Percentiles rank a stretch among this genome's conserved stretches.
Conservation (phyloP, 768 basidiomycete genomes). For the Melanogaster broomeanus region DNA sequence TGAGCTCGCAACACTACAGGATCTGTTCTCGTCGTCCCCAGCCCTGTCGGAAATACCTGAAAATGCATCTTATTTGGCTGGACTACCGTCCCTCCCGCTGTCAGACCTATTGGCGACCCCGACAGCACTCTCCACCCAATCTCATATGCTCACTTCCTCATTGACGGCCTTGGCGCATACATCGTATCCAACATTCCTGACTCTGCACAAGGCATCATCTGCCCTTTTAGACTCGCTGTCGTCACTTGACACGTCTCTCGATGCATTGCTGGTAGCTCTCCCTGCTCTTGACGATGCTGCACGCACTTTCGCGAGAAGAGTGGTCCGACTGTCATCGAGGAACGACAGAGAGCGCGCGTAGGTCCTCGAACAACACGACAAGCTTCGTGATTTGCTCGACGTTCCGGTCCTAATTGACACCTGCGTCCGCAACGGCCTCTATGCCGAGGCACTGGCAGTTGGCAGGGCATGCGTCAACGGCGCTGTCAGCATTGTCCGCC, state of each 20-base stretch:
- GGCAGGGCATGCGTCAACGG: conserved; percentile 63
- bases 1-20: conserved; percentile 16
- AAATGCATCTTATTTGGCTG: conserved; percentile 56
- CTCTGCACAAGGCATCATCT: conserved; percentile 79
- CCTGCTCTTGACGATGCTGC: conserved; percentile 79
- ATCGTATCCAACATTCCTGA: conserved; percentile 89
- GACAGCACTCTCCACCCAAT: conserved; percentile 73
- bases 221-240: conserved; percentile 72
- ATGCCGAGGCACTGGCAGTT: conserved; percentile 90
- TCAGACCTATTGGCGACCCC: conserved; percentile 74
- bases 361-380: conserved; percentile 96
- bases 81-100: conserved; percentile 67
- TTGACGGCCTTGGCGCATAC: conserved; percentile 88
- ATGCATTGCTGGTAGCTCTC: conserved; percentile 65
- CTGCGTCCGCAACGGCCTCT: conserved; percentile 90
- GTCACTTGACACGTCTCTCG: conserved; percentile 74
- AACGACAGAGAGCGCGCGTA: conserved; percentile 72
- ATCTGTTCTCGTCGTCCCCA: conserved; percentile 25
- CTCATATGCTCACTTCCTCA: conserved; percentile 85
- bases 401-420: conserved; percentile 90
- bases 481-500: conserved; percentile 41
- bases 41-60: conserved; percentile 16
- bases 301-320: conserved; percentile 65
- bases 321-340: conserved; percentile 65
- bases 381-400: conserved; percentile 88